These are phyloP conservation scores for Aspergillus eucalypticola DNA, from an alignment of 2,329 filamentous ascomycete genomes.

Conservation along the genomic window DNA sequence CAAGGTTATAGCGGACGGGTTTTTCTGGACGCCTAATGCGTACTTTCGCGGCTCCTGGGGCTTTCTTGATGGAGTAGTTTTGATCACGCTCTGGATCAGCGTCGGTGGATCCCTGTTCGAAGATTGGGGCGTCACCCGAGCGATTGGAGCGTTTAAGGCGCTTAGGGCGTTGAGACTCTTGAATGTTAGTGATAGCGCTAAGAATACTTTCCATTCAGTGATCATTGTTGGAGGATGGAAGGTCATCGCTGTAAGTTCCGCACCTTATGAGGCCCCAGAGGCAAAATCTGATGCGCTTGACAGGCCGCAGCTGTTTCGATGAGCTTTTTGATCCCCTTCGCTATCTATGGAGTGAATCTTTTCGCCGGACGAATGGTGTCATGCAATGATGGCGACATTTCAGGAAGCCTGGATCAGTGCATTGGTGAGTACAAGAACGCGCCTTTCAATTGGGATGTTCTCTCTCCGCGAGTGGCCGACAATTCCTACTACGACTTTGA, in stretches of 20 bases:
- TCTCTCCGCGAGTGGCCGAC: slow-evolving; percentile 75
- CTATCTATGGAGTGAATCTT: slow-evolving; percentile 90
- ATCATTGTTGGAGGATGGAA: slow-evolving; percentile 95
- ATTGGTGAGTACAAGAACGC: slow-evolving; percentile 77
- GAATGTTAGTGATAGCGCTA: slow-evolving; percentile 93
- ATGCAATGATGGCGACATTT: slow-evolving; percentile 73
- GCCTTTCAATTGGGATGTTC: slow-evolving; percentile 80
- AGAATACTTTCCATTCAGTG: slow-evolving; percentile 94
- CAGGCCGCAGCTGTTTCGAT: slow-evolving; percentile 87
- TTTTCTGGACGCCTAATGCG: slow-evolving; percentile 95
- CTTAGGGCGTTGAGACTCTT: slow-evolving; percentile 85
- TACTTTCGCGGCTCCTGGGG: slow-evolving; percentile 97
- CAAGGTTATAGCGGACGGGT: slow-evolving; percentile 92
- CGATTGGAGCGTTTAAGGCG: slow-evolving; percentile 95
- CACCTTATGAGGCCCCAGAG: no score
- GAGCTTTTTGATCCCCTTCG: slow-evolving; percentile 91
- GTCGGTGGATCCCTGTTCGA: slow-evolving; percentile 79
- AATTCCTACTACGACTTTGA: slow-evolving; percentile 93
- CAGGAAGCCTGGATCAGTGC: slow-evolving; percentile 65
- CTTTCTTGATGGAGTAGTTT: slow-evolving; percentile 86
- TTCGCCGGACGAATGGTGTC: slow-evolving; percentile 78
- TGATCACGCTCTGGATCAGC: slow-evolving; percentile 94
- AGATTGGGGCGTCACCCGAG: slow-evolving; percentile 81
- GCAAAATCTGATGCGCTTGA: slow-evolving; percentile 5
- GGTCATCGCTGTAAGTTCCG: slow-evolving; percentile 69